Conservation (phyloP, 345 rosid genomes). For the Brassica nigra region DNA sequence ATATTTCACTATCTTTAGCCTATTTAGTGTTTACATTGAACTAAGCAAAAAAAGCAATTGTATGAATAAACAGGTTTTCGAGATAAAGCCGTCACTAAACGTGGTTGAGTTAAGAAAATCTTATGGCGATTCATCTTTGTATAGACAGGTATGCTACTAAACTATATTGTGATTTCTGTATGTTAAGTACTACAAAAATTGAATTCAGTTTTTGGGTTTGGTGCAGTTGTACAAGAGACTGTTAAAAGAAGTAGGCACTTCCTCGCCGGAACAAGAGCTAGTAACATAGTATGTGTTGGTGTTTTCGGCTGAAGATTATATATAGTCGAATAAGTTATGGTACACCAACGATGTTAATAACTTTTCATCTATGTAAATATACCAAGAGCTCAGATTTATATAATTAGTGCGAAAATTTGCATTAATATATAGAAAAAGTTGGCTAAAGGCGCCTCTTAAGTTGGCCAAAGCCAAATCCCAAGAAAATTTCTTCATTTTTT, state of each 20-base stretch:
- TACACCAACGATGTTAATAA: constrained; percentile 17
- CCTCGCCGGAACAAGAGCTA: constrained; percentile 41
- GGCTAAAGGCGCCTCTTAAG: not conserved
- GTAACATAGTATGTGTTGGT: constrained; percentile 27
- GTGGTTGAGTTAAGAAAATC: constrained; percentile 91
- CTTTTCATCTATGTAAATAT: not conserved
- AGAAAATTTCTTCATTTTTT: constrained; percentile 13
- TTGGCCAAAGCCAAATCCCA: constrained; percentile 13
- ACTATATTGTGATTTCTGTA: not conserved
- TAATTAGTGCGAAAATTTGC: constrained; percentile 22
- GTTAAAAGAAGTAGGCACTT: constrained; percentile 62
- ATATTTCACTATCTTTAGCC: not conserved
- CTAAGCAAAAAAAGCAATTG: constrained; percentile 5
- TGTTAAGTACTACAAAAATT: not conserved
- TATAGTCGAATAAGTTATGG: constrained; percentile 8
- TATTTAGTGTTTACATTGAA: constrained; percentile 2
- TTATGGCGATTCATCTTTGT: constrained; percentile 67
- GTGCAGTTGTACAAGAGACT: constrained; percentile 82
- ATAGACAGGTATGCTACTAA: constrained; percentile 66
- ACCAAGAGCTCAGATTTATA: constrained; percentile 8
- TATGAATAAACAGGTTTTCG: constrained; percentile 58
- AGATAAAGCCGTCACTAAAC: constrained; percentile 72
- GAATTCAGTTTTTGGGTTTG: constrained; percentile 3
- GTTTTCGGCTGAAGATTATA: constrained; percentile 13
- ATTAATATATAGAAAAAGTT: not conserved